Base-by-base conservation (phyloP, 441 rosid species). In the Gossypium schwendimanii region DNA sequence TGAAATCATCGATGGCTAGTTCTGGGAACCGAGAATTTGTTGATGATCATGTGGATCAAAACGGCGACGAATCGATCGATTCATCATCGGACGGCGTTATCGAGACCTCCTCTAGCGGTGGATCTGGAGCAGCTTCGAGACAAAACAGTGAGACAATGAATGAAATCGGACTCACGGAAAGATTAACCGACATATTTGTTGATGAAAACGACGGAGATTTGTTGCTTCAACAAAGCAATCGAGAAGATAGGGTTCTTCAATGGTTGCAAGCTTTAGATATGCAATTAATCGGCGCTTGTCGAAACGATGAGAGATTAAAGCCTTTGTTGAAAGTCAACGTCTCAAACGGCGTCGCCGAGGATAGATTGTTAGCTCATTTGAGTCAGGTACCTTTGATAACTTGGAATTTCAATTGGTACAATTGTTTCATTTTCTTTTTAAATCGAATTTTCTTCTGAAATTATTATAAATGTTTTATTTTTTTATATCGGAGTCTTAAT, bases 251-350 rank as follows among this genome's bases (percentile, higher is more conserved):
- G 82, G 88, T 94, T 74, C 63, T 92, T 77, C 83, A 78, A 84
- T 94, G 98, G 98, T 77, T 94, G 6, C 98, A 82, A 69, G 94
- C 98, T 60, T 82, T 94, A 77, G 98, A 94, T 81, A 75, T 91
- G 89, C 99, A 94, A 74, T 90, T 94, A 14, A 71, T 92, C 61
- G 99, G 99, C 11, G 99, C 97, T 50, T 94, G 99, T 81, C 85
- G 99, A 39, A 92, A 87, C 2, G 99, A 94, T 9, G 99, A 94
- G 86, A 87, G 99, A 73, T 71, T 94, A 77, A 94, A 88, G 81
- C 99, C 99, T 36, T 75, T 94, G 85, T 77, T 94, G 84, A 94
- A 92, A 86, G 63, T 82, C 3, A 92, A 82, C 49, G 87, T 83
- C 15, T 83, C 96, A 0, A 82, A 82, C 45, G 94, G 94, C 2